phyloP scores from a whole-genome alignment of 2,329 filamentous ascomycete genomes.

The Hypoxylon sp. region DNA sequence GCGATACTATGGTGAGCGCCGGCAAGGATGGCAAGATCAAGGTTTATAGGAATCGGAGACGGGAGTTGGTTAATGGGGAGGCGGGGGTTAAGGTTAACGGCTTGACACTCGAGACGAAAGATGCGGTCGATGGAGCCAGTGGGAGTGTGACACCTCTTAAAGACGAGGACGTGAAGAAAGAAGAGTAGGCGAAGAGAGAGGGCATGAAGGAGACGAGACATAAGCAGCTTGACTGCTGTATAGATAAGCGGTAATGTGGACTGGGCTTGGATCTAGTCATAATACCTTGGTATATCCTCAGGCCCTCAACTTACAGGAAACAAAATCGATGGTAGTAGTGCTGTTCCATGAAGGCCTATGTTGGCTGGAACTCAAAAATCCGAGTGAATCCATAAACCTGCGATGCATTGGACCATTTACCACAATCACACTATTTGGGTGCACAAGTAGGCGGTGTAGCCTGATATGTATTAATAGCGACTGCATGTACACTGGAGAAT shows the following conservation, averaged over 20 bases:
- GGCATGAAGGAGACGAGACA: neutral
- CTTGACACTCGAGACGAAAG: constrained; percentile 8
- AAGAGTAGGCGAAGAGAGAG: constrained; percentile 45
- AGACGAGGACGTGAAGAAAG: constrained; percentile 59
- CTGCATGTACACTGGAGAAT: constrained; percentile 1
- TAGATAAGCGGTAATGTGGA: neutral
- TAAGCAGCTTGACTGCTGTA: neutral
- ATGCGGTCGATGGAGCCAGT: constrained; percentile 57
- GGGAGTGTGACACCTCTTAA: constrained; percentile 66
- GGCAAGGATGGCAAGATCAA: constrained; percentile 69
- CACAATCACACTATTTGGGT: neutral
- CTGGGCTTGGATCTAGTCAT: neutral
- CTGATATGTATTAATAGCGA: constrained; percentile 7
- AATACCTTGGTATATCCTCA: neutral
- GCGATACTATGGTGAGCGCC: constrained; percentile 69
- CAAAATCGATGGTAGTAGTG: neutral
- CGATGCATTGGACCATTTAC: neutral
- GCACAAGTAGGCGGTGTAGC: neutral
- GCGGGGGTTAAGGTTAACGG: neutral
- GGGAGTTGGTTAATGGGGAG: constrained; percentile 29
- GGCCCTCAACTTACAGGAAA: neutral
- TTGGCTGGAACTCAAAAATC: neutral
- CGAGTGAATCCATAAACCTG: neutral
- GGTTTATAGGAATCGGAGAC: constrained; percentile 60
- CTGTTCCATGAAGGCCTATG: neutral